Evolutionary conservation across 2,329 filamentous ascomycete genomes (phyloP).

Genomic region (Phialophora expanda): DNA sequence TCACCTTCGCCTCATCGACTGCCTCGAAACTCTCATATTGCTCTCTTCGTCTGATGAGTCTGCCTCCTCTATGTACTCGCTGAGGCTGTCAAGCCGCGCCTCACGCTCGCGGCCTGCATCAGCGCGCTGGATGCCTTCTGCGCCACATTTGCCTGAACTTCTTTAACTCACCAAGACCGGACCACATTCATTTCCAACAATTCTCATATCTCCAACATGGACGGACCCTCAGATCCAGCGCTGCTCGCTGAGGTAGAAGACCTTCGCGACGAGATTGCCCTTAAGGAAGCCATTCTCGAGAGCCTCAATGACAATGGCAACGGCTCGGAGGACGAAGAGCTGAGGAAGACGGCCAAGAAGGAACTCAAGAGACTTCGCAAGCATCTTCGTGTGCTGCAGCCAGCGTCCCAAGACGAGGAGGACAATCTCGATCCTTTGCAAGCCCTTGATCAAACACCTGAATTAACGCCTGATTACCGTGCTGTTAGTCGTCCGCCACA

Average conservation of each 20-base stretch:
- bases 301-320: constrained; percentile 25
- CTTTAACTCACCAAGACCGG: neutral
- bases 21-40: neutral
- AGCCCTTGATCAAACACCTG: neutral
- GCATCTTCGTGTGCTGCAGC: constrained; percentile 21
- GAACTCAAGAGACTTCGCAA: constrained; percentile 26
- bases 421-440: neutral
- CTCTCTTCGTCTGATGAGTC: neutral
- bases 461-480: neutral
- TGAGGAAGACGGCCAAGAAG: constrained; percentile 15
- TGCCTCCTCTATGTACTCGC: neutral
- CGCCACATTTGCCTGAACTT: constrained; percentile 8
- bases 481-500: constrained; percentile 9
- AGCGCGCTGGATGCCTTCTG: neutral
- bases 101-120: constrained; percentile 1
- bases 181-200: neutral
- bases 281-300: constrained; percentile 32
- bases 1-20: neutral
- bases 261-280: constrained; percentile 34
- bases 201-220: constrained; percentile 22
- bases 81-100: constrained; percentile 3
- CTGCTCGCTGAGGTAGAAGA: constrained; percentile 26
- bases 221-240: constrained; percentile 18
- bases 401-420: constrained; percentile 1
- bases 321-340: constrained; percentile 25